A percentile compares a stretch with the other conserved stretches of the same genome.
phyloP scores from a whole-genome alignment of 495 filamentous ascomycete species.

The Lepraria neglecta region DNA sequence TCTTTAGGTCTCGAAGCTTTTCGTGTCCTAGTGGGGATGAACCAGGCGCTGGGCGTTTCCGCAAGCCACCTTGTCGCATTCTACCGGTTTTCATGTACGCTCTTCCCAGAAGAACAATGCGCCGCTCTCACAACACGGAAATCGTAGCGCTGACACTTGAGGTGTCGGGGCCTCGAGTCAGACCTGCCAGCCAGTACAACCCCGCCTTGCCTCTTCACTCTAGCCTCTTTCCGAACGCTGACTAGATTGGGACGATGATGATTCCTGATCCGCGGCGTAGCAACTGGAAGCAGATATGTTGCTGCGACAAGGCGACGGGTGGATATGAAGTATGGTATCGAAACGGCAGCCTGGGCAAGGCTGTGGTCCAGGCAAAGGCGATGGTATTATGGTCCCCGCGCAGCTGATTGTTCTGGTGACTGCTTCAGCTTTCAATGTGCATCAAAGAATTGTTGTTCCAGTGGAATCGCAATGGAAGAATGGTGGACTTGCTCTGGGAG shows the following conservation, averaged over 20 bases:
- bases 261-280: neutral
- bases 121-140: neutral
- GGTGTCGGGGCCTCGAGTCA: neutral
- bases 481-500: neutral
- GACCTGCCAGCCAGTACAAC: neutral
- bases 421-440: neutral
- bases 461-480: neutral
- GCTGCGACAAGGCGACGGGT: neutral
- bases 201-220: neutral
- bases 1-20: conserved; percentile 39
- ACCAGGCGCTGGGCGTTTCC: conserved; percentile 73
- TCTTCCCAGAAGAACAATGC: neutral
- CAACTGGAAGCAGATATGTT: neutral
- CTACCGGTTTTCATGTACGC: neutral
- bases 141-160: neutral
- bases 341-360: conserved; percentile 12
- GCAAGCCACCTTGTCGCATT: conserved; percentile 31
- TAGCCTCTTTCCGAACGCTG: neutral
- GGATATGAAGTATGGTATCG: neutral
- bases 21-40: conserved; percentile 45
- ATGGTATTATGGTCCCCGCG: neutral
- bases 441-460: neutral
- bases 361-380: conserved; percentile 4
- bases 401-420: neutral
- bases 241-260: too few species aligned